A percentile compares a stretch with the other conserved stretches of the same genome.
These are phyloP conservation scores for Boletus reticulatus DNA, from an alignment of 768 basidiomycete genomes.

Conservation along the genomic window DNA sequence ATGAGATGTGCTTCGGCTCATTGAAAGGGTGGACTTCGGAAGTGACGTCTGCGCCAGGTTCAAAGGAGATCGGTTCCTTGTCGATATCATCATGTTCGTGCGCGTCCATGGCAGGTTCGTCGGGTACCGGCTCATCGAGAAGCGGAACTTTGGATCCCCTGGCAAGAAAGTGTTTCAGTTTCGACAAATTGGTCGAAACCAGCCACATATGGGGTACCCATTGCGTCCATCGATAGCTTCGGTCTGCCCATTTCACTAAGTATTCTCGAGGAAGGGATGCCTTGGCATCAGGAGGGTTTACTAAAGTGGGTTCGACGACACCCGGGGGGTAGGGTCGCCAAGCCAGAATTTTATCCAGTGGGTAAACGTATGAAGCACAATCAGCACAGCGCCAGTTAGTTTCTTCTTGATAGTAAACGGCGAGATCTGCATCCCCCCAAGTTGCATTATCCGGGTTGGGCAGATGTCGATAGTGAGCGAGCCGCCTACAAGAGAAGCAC, in stretches of 20 bases:
- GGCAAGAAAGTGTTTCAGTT: constrained; percentile 74
- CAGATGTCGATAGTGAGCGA: constrained; percentile 79
- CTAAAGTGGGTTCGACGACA: constrained; percentile 50
- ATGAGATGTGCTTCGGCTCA: constrained; percentile 29
- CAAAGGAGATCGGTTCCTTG: constrained; percentile 34
- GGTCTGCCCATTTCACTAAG: constrained; percentile 82
- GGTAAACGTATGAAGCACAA: constrained; percentile 68
- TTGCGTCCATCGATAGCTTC: constrained; percentile 74
- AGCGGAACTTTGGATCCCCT: constrained; percentile 69
- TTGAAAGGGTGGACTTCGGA: constrained; percentile 28
- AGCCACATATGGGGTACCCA: constrained; percentile 98
- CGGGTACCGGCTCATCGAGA: constrained; percentile 44
- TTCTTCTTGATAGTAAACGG: constrained; percentile 55
- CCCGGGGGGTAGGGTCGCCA: constrained; percentile 82
- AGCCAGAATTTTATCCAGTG: constrained; percentile 82
- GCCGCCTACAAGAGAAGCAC: constrained; percentile 79
- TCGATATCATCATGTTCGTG: constrained; percentile 24
- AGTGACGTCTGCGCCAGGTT: constrained; percentile 38
- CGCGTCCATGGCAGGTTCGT: constrained; percentile 24
- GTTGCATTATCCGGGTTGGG: constrained; percentile 42
- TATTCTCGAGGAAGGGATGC: constrained; percentile 80
- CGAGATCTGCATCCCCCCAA: constrained; percentile 44
- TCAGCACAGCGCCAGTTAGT: constrained; percentile 71
- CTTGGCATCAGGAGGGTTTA: constrained; percentile 51
- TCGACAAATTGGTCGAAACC: constrained; percentile 57